Percentiles rank a stretch among this genome's conserved stretches.
phyloP scores from a whole-genome alignment of 1,139 yeast genomes.

The Yamadazyma oceani region DNA sequence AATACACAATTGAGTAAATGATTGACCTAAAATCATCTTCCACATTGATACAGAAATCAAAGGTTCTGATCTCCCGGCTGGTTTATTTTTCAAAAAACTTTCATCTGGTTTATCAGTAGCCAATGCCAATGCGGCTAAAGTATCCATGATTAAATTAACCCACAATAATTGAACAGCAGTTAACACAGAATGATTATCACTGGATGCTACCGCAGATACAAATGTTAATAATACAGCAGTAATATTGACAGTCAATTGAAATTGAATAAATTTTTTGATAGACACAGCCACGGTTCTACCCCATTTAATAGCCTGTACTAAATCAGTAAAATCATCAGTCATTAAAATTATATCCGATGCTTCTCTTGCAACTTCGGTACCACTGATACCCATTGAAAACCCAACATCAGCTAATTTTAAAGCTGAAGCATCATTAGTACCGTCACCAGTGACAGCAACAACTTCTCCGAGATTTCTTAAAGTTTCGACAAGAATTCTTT shows the following conservation, averaged over 20 bases:
- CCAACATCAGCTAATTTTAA: constrained; percentile 90
- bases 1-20: constrained; percentile 70
- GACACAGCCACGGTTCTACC: constrained; percentile 96
- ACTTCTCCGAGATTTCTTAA: constrained; percentile 81
- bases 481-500: constrained; percentile 81
- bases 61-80: constrained; percentile 80
- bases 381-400: constrained; percentile 90
- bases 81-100: constrained; percentile 72
- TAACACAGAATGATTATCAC: constrained; percentile 77
- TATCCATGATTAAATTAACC: constrained; percentile 98
- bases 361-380: constrained; percentile 93
- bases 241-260: constrained; percentile 91
- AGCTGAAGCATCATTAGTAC: constrained; percentile 97
- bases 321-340: constrained; percentile 94
- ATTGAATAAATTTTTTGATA: constrained; percentile 91
- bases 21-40: constrained; percentile 96
- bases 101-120: constrained; percentile 97
- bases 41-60: constrained; percentile 91
- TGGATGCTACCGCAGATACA: constrained; percentile 86
- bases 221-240: constrained; percentile 94
- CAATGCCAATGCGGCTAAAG: constrained; percentile 93
- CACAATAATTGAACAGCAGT: constrained; percentile 96
- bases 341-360: constrained; percentile 92
- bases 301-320: constrained; percentile 98
- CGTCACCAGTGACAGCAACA: constrained; percentile 98